phyloP scores from a whole-genome alignment of 495 filamentous ascomycete genomes.

The Talaromyces proteolyticus region DNA sequence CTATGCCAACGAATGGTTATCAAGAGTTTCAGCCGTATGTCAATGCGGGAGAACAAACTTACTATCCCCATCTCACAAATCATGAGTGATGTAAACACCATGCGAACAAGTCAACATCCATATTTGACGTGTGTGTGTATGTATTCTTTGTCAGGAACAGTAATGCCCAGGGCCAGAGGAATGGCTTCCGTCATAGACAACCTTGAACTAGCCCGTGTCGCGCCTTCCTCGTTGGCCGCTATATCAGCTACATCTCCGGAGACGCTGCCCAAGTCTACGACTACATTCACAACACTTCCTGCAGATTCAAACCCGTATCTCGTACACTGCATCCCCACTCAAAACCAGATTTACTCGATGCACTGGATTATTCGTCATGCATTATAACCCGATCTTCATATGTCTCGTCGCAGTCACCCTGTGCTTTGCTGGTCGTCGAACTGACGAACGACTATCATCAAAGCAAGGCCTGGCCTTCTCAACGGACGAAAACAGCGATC shows the following conservation, averaged over 20 bases:
- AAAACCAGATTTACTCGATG: neutral
- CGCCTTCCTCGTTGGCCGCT: too few relatives aligned
- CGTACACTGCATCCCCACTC: neutral
- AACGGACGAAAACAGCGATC: neutral
- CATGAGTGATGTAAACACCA: neutral
- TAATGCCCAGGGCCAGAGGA: too few relatives aligned
- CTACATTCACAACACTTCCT: too few relatives aligned
- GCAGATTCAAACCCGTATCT: neutral
- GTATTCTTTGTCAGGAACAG: too few relatives aligned
- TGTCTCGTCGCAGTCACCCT: constrained; percentile 1
- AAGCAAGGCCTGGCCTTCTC: neutral
- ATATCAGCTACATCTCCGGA: too few relatives aligned
- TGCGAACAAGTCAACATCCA: too few relatives aligned
- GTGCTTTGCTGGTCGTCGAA: constrained; percentile 1
- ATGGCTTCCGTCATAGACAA: too few relatives aligned
- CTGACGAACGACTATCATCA: neutral
- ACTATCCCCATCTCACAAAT: neutral
- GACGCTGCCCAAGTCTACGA: too few relatives aligned
- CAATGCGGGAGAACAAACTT: neutral
- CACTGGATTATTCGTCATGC: constrained; percentile 2
- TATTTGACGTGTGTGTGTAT: too few relatives aligned
- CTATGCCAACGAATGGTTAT: neutral
- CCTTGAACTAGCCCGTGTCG: too few relatives aligned
- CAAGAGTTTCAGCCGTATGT: neutral
- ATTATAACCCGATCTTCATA: constrained; percentile 1